phyloP scores from a whole-genome alignment of 2,329 filamentous ascomycete species.

The Blumeria hordei region DNA sequence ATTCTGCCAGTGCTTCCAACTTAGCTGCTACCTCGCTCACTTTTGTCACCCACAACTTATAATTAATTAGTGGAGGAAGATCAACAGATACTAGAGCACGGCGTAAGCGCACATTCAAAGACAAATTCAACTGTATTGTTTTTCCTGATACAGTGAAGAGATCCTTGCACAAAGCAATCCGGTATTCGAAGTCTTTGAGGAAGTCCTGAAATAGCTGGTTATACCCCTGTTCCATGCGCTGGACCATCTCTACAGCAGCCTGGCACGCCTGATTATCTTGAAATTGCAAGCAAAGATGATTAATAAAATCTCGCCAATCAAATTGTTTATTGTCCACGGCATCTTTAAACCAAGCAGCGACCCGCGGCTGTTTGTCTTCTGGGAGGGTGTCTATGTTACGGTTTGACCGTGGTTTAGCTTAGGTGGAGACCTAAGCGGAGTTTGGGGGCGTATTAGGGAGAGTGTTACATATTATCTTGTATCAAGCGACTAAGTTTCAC shows the following conservation, averaged over 20 bases:
- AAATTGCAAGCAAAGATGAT: background rate
- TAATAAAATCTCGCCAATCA: background rate
- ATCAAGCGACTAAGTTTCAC: too few relatives aligned
- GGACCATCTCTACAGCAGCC: background rate
- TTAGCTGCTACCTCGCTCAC: background rate
- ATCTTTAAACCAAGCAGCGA: background rate
- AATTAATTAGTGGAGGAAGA: background rate
- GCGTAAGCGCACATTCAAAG: background rate
- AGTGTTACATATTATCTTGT: too few relatives aligned
- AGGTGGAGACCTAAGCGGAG: too few relatives aligned
- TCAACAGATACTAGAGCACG: background rate
- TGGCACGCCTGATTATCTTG: background rate
- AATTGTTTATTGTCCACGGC: background rate
- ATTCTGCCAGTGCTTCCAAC: background rate
- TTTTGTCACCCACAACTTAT: background rate
- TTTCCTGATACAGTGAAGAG: background rate
- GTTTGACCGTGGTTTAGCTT: too few relatives aligned
- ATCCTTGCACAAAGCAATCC: background rate
- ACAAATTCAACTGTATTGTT: background rate
- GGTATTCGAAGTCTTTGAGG: background rate
- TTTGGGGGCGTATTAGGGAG: too few relatives aligned
- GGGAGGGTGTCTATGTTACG: too few relatives aligned
- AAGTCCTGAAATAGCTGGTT: background rate
- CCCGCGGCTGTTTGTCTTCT: background rate
- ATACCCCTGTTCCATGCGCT: background rate